phyloP scores from a whole-genome alignment of 2,329 filamentous ascomycete genomes.

The Parastagonospora avenae region DNA sequence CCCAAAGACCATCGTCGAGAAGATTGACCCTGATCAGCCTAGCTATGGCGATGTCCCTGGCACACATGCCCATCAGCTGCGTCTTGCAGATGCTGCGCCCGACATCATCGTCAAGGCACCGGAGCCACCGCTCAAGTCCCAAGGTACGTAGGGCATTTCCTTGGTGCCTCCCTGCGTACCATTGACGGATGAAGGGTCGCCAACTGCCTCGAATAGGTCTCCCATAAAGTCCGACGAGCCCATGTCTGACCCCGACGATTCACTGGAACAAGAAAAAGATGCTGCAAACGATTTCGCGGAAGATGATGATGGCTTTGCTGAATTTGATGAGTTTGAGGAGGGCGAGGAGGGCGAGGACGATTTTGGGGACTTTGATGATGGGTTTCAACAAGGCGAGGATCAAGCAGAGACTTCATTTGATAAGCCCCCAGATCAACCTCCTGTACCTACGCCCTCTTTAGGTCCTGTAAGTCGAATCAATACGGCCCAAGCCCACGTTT shows the following conservation, averaged over 20 bases:
- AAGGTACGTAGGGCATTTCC: conserved; percentile 61
- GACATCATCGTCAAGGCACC: conserved; percentile 61
- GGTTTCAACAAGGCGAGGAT: conserved; percentile 48
- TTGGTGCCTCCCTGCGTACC: conserved; percentile 54
- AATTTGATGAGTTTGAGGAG: conserved; percentile 69
- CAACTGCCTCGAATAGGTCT: conserved; percentile 59
- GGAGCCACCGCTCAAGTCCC: conserved; percentile 50
- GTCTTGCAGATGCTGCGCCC: conserved; percentile 63
- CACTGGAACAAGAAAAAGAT: conserved; percentile 13
- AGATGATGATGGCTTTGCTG: conserved; percentile 51
- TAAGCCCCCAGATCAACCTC: conserved; percentile 44
- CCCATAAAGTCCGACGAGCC: conserved; percentile 47
- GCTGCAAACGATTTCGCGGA: conserved; percentile 46
- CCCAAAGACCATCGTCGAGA: conserved; percentile 66
- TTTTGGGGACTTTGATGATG: conserved; percentile 60
- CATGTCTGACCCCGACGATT: conserved; percentile 7
- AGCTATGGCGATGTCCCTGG: conserved; percentile 67
- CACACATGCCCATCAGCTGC: conserved; percentile 61
- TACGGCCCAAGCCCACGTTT: conserved; percentile 41
- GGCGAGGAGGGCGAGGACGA: conserved; percentile 55
- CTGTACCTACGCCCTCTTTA: conserved; percentile 49
- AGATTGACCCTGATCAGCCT: conserved; percentile 61
- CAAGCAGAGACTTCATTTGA: conserved; percentile 48
- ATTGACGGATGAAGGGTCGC: conserved; percentile 68
- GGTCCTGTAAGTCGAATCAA: conserved; percentile 55